phyloP scores from a whole-genome alignment of 805 yeast genomes.

The Saturnispora saitoi region DNA sequence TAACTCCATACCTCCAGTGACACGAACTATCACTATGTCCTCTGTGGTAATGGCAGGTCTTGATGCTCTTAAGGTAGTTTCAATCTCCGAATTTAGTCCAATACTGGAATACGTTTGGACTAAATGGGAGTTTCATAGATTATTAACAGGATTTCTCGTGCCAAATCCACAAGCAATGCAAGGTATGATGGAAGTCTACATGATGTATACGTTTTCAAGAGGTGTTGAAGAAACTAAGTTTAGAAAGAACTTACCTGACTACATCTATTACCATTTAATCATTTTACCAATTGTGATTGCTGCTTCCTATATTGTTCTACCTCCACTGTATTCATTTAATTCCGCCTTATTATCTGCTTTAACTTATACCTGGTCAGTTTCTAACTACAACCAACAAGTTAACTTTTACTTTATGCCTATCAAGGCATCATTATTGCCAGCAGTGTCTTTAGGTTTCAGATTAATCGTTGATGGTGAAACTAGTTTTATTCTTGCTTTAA shows the following conservation, averaged over 20 bases:
- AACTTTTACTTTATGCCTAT: slow-evolving; percentile 46
- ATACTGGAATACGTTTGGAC: slow-evolving; percentile 26
- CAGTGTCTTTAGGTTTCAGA: slow-evolving; percentile 33
- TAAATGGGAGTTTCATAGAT: slow-evolving; percentile 36
- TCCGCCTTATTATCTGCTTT: slow-evolving; percentile 44
- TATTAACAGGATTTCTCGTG: slow-evolving; percentile 43
- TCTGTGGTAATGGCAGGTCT: slow-evolving; percentile 38
- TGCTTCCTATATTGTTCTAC: slow-evolving; percentile 23
- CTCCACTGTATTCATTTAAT: slow-evolving; percentile 24
- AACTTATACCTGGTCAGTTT: slow-evolving; percentile 55
- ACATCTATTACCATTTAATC: slow-evolving; percentile 43
- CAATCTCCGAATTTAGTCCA: slow-evolving; percentile 20
- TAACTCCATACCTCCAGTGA: slow-evolving; percentile 49
- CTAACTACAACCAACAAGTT: slow-evolving; percentile 43
- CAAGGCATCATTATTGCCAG: slow-evolving; percentile 48
- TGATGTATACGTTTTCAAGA: slow-evolving; percentile 48
- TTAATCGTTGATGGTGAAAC: slow-evolving; percentile 37
- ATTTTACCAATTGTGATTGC: slow-evolving; percentile 40
- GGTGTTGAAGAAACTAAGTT: slow-evolving; percentile 49
- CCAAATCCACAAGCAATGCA: slow-evolving; percentile 35
- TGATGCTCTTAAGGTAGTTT: slow-evolving; percentile 26
- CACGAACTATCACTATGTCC: slow-evolving; percentile 45
- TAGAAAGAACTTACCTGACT: slow-evolving; percentile 42
- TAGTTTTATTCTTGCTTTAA: slow-evolving; percentile 32
- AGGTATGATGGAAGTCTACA: slow-evolving; percentile 44